Conservation (phyloP, 345 rosid species). For the Sonneratia alba region DNA sequence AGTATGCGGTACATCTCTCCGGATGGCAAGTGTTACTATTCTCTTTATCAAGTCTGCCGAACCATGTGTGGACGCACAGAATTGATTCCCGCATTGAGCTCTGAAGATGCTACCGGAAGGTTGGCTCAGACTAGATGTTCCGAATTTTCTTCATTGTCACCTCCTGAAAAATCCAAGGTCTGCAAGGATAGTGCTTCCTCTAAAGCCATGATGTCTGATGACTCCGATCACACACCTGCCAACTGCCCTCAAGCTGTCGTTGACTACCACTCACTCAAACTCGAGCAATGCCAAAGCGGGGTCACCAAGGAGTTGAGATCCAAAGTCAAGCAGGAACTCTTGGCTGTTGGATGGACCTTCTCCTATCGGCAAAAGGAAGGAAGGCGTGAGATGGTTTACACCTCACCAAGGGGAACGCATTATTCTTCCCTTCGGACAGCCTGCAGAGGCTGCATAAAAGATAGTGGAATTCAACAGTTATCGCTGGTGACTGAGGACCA, state of each 20-base stretch:
- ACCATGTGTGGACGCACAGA: slow-evolving; percentile 2
- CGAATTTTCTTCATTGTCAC: background rate
- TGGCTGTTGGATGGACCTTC: slow-evolving; percentile 41
- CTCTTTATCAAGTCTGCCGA: slow-evolving; percentile 23
- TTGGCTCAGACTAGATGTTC: slow-evolving; percentile 5
- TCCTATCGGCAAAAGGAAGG: slow-evolving; percentile 1
- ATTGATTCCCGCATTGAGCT: slow-evolving; percentile 1
- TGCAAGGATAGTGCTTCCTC: background rate
- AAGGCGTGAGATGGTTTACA: slow-evolving; percentile 17
- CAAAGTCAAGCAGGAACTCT: slow-evolving; percentile 41
- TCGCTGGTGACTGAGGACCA: background rate
- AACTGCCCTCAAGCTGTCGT: slow-evolving; percentile 38
- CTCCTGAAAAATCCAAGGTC: slow-evolving; percentile 7
- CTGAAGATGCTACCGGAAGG: slow-evolving; percentile 3
- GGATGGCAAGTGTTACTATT: slow-evolving; percentile 20
- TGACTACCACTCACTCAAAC: slow-evolving; percentile 22
- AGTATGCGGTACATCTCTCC: slow-evolving; percentile 32
- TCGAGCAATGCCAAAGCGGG: background rate
- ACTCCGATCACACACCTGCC: slow-evolving; percentile 17
- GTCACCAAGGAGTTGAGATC: slow-evolving; percentile 8
- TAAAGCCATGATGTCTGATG: slow-evolving; percentile 1
- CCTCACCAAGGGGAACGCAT: slow-evolving; percentile 29
- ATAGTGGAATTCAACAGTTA: slow-evolving; percentile 4
- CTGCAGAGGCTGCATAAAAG: slow-evolving; percentile 24
- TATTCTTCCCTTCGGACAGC: slow-evolving; percentile 36